Evolutionary conservation across 139 green algal genomes (phyloP), one percentile per base, ranked within the genome.

Genomic region (Asterochloris erici): DNA sequence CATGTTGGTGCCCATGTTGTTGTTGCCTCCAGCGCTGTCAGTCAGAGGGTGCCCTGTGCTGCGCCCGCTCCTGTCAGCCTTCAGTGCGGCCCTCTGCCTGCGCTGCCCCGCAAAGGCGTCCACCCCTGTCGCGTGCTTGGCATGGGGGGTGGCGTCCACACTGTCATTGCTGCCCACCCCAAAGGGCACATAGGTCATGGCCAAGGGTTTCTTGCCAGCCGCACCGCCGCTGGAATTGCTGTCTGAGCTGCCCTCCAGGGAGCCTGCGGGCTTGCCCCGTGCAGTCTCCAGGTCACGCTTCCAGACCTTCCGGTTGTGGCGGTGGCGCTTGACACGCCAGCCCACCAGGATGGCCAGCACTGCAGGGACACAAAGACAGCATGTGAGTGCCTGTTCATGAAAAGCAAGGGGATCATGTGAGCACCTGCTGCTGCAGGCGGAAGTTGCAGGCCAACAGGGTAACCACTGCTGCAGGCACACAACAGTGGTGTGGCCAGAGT

Each of bases 91-190:
- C 38, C 38, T 54, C 38, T 54, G 38, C 38, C 38, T 54, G 4
- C 38, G 38, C 38, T 54, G 68, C 12, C 76, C 76, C 17, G 76
- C 76, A 60, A 80, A 80, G 76, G 60, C 61, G 9, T 80, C 76
- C 2, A 70, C 47, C 60, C 29, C 23, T 62, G 19, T 70, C 14
- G 76, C 76, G 28, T 80, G 76, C 76, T 80, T 80, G 68, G 76
- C 76, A 17, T 80, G 76, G 0, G 76, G 76, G 0, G 76, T 80
- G 60, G 76, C 76, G 21, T 80, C 76, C 76, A 80, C 76, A 14
- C 76, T 80, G 11, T 80, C 76, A 14, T 70, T 80, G 77, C 77
- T 73, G 63, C 63, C 61, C n/a, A 38, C 73, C n/a, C 77, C 77
- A 19, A 73, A 74, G 27, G 63, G 77, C 63, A 81, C 61, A 26